Percentiles rank a stretch among this genome's conserved stretches.
phyloP scores from a whole-genome alignment of 352 stramenopile genomes.

The Aphanomyces cochlioides region DNA sequence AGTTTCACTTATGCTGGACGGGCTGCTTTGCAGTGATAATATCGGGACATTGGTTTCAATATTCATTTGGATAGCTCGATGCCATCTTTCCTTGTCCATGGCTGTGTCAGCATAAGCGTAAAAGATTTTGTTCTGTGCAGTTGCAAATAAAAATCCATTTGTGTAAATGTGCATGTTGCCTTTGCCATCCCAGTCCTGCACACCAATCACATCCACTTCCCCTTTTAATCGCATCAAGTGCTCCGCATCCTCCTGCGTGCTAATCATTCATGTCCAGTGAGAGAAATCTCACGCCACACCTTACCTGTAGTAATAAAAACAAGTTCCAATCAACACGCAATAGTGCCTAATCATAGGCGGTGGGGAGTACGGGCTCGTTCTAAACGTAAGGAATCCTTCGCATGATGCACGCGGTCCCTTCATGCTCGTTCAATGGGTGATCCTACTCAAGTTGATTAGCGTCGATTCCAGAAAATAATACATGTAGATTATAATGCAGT shows the following conservation, averaged over 20 bases:
- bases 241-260: conserved; percentile 88
- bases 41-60: conserved; percentile 80
- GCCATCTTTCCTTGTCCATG: conserved; percentile 89
- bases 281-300: not conserved
- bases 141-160: conserved; percentile 85
- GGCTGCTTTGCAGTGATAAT: conserved; percentile 29
- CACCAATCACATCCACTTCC: conserved; percentile 83
- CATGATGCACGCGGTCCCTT: conserved; percentile 77
- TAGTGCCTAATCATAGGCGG: conserved; percentile 83
- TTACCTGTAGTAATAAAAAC: conserved; percentile 80
- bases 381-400: conserved; percentile 82
- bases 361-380: conserved; percentile 79
- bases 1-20: conserved; percentile 11
- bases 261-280: conserved; percentile 28
- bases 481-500: not conserved
- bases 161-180: conserved; percentile 90
- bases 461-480: too few species aligned
- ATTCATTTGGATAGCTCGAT: conserved; percentile 80
- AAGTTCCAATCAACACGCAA: conserved; percentile 84
- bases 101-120: conserved; percentile 84
- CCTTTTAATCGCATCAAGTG: conserved; percentile 84
- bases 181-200: conserved; percentile 90
- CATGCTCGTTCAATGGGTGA: conserved; percentile 39
- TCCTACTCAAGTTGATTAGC: not conserved
- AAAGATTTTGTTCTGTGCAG: conserved; percentile 85